Evolutionary conservation across 441 rosid species (phyloP), one percentile per base, ranked within the genome.

Genomic region (Brassica balearica): DNA sequence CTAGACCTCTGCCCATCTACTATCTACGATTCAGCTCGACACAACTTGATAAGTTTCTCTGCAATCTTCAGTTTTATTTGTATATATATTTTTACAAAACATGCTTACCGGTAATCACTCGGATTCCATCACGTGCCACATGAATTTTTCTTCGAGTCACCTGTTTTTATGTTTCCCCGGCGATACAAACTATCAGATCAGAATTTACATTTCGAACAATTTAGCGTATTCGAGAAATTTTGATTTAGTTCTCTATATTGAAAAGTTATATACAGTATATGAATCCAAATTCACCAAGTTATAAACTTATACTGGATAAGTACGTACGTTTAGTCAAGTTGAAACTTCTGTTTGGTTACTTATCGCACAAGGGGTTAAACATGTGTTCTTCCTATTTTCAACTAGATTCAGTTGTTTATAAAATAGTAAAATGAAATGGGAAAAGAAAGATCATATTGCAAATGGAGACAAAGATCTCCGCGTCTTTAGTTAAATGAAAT

Each of bases 381-480:
- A 48, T 48, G 17, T 48, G 8, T 53, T 15, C 19, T 23, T 59
- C 8, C 8, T 56, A 56, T 59, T 5, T 60, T 6, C 15, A 23
- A 2, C n/a, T 59, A 59, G 32, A n/a, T 27, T 68, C 22, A 67
- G 1, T 46, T 7, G 8, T 43, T 19, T 48, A 48, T 48, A 66
- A 5, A 12, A 34, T 22, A 53, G 71, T 67, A 38, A 14, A 29
- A 46, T 27, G 15, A 19, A 19, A 5, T 10, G 67, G n/a, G 15
- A 51, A 76, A 69, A 63, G 0, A 71, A 20, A 71, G 53, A 68
- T 32, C 41, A 53, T 38, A 38, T 53, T 73, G 58, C 71, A 74
- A 65, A 65, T 65, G 25, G 65, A 55, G 68, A 72, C 74, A 68
- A 73, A 79, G 65, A 73, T 79, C 74, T 68, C 74, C 70, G 78